Base-by-base conservation (phyloP, 108 stramenopile species). In the Schizochytrium sp. region DNA sequence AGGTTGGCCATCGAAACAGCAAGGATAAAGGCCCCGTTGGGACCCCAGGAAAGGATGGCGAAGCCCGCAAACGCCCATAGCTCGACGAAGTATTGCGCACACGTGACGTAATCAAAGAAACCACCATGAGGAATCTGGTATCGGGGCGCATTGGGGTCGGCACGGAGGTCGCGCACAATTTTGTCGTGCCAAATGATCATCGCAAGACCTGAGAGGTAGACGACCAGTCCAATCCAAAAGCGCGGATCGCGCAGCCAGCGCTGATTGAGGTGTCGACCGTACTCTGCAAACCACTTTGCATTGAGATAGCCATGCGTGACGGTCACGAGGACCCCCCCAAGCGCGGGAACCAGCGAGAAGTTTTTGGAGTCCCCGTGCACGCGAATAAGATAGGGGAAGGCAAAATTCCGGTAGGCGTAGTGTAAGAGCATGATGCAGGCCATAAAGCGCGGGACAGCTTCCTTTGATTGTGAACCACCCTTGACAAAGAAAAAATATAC, bases 61-160 rank as follows among this genome's bases (percentile, higher is more conserved):
- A 91, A 93, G 60, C 93, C 93, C 23, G 53, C 45, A 91, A 91
- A 93, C 57, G 91, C 92, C n/a, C 92, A 58, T 72, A 90, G 72
- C 90, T 93, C 93, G 23, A 91, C 92, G 53, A 92, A 90, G 60
- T 71, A 93, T 53, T 93, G 92, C 58, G 92, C 93, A 6, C 91
- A 88, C 29, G 91, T 90, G 6, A 93, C 89, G 87, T 90, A 91
- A 16, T 92, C 91, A 60, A 93, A 93, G 48, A 92, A 58, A 44
- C 93, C 93, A 8, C 93, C 93, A 69, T 72, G 58, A 0, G 88
- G 91, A 16, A 91, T 91, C 55, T 59, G 55, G 58, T 89, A 89
- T 19, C 89, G 76, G 8, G 76, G 76, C 63, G 63, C 63, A 16
- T 18, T 16, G 76, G 45, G 48, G 23, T 83, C 76, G 19, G 76